Evolutionary conservation across 2,329 filamentous ascomycete genomes (phyloP), one percentile per base, ranked within the genome.

Genomic region (Epichloe hybrida): DNA sequence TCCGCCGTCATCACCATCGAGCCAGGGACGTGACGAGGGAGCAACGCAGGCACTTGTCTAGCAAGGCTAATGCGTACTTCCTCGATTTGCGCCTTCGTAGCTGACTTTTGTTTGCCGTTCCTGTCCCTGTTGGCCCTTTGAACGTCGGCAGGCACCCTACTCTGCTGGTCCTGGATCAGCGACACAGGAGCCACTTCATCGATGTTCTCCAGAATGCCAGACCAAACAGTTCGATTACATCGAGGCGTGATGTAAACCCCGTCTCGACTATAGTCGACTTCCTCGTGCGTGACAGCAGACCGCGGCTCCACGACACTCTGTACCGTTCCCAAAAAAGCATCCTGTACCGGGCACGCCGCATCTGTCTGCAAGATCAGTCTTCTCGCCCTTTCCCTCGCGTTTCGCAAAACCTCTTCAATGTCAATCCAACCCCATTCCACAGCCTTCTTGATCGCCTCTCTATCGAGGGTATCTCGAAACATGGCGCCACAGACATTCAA

Each of bases 401-500:
- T 41, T 3, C 12, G 31, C 39, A 39, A 17, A 20, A 53, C 46
- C 37, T 48, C n/a, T 3, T 50, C 41, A 8, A 52, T 12, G 27
- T 58, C 34, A 20, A 60, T 27, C 55, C 57, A 60, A 0, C 55
- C 55, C 11, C 50, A 50, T 1, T 51, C 43, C 0, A 46, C 17
- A 3, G 54, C 55, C 5, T 46, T 49, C 13, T 48, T 17, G 5
- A 62, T 34, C 15, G 50, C 37, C 5, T 50, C 48, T 12, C 38
- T 45, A 23, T 62, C 59, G 23, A 59, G 37, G 9, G 43, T 51
- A 5, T 63, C 58, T 21, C 54, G 52, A 4, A 63, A 27, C 7
- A 64, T 52, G 7, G 50, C 39, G 8, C 41, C 37, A 17, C 64
- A 57, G 1, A 64, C 54, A 4, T 53, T 36, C 12, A 66, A 36